Base-by-base conservation (phyloP, 495 filamentous ascomycete genomes). In the Bacidia gigantensis region DNA sequence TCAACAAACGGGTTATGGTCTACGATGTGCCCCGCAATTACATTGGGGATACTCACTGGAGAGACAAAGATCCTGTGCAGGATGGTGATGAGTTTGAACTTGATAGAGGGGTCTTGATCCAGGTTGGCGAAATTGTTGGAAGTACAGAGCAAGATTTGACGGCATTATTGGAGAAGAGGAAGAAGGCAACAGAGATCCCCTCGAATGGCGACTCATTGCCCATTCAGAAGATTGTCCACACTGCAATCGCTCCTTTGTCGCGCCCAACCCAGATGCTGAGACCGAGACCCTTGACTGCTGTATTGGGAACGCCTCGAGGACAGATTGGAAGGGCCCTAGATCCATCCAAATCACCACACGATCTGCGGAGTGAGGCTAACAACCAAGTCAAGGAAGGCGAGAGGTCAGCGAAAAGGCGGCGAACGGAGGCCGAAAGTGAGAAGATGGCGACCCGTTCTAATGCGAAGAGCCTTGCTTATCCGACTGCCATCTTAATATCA, bases 1-100 rank as follows among this genome's bases (percentile, higher is more conserved):
- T 93, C 73, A 96, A 96, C 67, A 86, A 82, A 57, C 80, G 89
- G 2, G 70, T 88, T 38, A 94, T 96, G 89, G 84, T 92, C 20
- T 90, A 90, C 59, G 89, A 96, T 62, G 79, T 80, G 14, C 68
- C 72, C 17, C 76, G 86, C 0, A 86, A 92, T 64, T 86, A 81
- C 56, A 72, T 95, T 24, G 89, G 88, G 9, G 89, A 96, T 60
- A 78, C 77, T 23, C 86, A 95, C 61, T 92, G 84, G 85, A 78
- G 77, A 38, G 74, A 82, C 20, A 73, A 73, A 45, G 76, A 72
- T 46, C 72, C 75, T 10, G 60, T 85, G 2, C 75, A 83, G 25
- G 82, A 81, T 54, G 89, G 89, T 14, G 87, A 94, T 57, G 88
- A 95, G 60, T 59, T 96, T 22, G 72, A 81, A 53, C 70, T 95